Evolutionary conservation across 176 grass and related monocot genomes (phyloP).

Genomic region (Areca catechu): DNA sequence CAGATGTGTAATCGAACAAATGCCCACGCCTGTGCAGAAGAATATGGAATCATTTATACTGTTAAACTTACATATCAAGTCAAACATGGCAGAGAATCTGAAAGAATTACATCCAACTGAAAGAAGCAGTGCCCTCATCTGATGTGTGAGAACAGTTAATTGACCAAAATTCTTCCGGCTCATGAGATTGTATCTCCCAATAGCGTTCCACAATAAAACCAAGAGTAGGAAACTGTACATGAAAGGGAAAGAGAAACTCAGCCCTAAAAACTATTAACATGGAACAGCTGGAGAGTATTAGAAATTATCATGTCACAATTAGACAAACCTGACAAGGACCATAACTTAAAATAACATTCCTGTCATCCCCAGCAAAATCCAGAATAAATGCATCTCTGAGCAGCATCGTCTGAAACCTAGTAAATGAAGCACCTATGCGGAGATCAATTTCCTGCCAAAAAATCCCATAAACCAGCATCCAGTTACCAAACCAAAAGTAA

Average conservation of each 20-base stretch:
- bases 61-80: no score
- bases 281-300: no score
- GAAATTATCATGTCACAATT: no score
- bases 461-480: slow-evolving; percentile 13
- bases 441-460: slow-evolving; percentile 80
- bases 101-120: slow-evolving; percentile 69
- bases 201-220: slow-evolving; percentile 94
- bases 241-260: slow-evolving; percentile 13
- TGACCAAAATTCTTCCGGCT: slow-evolving; percentile 92
- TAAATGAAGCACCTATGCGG: slow-evolving; percentile 91
- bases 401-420: slow-evolving; percentile 96
- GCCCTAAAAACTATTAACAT: no score
- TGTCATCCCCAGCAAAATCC: slow-evolving; percentile 53
- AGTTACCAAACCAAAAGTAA: slow-evolving; percentile 8
- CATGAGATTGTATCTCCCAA: slow-evolving; percentile 97
- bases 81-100: not conserved
- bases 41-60: slow-evolving; percentile 1
- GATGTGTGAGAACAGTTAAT: slow-evolving; percentile 97
- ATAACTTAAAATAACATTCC: slow-evolving; percentile 87
- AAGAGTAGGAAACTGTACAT: slow-evolving; percentile 78
- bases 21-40: slow-evolving; percentile 56
- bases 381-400: slow-evolving; percentile 90
- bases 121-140: slow-evolving; percentile 72
- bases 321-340: slow-evolving; percentile 87
- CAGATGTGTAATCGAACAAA: slow-evolving; percentile 77